Evolutionary conservation across 306 rosid genomes (phyloP).

Genomic region (Castanopsis chinensis): DNA sequence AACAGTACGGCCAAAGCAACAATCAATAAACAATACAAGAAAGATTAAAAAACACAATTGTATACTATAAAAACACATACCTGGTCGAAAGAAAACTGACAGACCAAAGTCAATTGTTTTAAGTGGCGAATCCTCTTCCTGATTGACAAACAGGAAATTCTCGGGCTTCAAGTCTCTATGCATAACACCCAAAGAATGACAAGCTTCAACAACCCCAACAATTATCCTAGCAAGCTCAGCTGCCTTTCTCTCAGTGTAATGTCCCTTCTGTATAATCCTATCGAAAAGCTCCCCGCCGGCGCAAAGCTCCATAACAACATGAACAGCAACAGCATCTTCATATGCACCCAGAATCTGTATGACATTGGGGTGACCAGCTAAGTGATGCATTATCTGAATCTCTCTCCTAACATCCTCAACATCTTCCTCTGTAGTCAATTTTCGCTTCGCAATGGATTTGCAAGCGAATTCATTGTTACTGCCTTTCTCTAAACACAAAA

Average conservation of each 20-base stretch:
- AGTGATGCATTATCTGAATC: conserved; percentile 94
- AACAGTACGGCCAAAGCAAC: no score
- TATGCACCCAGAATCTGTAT: conserved; percentile 69
- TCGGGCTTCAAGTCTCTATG: conserved; percentile 94
- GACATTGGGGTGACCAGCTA: conserved; percentile 90
- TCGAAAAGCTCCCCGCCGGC: conserved; percentile 93
- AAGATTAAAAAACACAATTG: not conserved
- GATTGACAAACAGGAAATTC: conserved; percentile 69
- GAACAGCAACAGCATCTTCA: conserved; percentile 91
- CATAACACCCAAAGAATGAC: conserved; percentile 94
- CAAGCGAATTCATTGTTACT: conserved; percentile 63
- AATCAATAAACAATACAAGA: not conserved
- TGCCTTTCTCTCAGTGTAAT: conserved; percentile 78
- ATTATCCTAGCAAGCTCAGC: conserved; percentile 81
- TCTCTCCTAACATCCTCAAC: conserved; percentile 93
- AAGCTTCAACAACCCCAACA: conserved; percentile 71
- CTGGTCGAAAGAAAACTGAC: conserved; percentile 86
- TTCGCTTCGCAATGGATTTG: conserved; percentile 85
- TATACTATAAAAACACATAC: conserved; percentile 25
- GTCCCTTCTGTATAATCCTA: conserved; percentile 90
- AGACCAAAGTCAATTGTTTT: conserved; percentile 96
- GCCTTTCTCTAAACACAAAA: conserved; percentile 63
- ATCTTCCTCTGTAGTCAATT: conserved; percentile 76
- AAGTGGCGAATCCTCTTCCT: conserved; percentile 74
- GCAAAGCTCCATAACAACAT: conserved; percentile 85